These are phyloP conservation scores for Boletus subluridellus DNA, from an alignment of 1,284 basidiomycete genomes.

Conservation along the genomic window DNA sequence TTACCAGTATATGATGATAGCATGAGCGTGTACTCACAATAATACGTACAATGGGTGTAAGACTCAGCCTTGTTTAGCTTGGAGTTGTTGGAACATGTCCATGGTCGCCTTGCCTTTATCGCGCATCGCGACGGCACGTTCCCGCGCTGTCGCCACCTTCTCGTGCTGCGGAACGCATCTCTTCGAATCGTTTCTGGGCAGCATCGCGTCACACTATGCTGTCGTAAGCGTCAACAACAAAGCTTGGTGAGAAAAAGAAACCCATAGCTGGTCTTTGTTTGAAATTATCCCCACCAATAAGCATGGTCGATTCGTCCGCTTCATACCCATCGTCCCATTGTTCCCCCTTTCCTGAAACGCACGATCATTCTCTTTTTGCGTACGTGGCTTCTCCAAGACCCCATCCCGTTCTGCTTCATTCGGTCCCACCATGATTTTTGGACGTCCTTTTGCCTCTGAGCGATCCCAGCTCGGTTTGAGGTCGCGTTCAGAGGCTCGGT, in stretches of 20 bases:
- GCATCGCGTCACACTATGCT: no score
- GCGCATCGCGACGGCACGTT: no score
- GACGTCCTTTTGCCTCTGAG: constrained; percentile 59
- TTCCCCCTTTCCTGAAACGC: background rate
- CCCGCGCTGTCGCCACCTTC: no score
- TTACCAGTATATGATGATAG: no score
- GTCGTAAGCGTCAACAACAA: constrained; percentile 5
- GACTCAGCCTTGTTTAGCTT: no score
- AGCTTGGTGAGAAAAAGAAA: background rate
- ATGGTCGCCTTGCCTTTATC: no score
- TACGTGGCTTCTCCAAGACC: constrained; percentile 72
- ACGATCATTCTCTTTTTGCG: constrained; percentile 45
- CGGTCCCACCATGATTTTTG: constrained; percentile 69
- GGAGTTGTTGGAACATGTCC: no score
- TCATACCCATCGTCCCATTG: background rate
- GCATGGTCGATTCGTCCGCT: background rate
- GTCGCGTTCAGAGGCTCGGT: constrained; percentile 47
- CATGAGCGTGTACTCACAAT: no score
- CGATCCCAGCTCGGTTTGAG: constrained; percentile 62
- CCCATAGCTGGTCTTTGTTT: background rate
- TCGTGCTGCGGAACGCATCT: no score
- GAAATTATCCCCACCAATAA: background rate
- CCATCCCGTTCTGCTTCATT: constrained; percentile 68
- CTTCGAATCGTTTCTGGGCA: no score
- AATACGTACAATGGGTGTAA: no score